Percentiles rank a stretch among this genome's conserved stretches.
Evolutionary conservation across 192 early-diverging fungal species (phyloP).

Genomic region (Radiomyces spectabilis): DNA sequence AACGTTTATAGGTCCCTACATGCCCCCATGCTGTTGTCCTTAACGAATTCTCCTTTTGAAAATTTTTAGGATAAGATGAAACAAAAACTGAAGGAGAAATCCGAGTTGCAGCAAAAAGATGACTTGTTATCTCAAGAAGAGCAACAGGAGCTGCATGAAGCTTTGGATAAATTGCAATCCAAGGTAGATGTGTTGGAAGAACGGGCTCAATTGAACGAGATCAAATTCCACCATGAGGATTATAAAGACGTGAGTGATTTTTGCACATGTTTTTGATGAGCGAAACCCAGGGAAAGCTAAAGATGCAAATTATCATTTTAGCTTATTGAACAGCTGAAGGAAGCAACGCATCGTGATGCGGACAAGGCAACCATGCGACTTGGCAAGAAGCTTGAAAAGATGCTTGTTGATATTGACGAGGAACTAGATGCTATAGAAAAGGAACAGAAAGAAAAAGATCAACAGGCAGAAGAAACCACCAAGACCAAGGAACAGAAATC

Average conservation of each 20-base stretch:
- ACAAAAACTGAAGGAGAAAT: slow-evolving; percentile 34
- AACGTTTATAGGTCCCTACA: not conserved
- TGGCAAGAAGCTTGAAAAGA: slow-evolving; percentile 62
- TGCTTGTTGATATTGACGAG: slow-evolving; percentile 61
- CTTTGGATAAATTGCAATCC: slow-evolving; percentile 36
- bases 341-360: slow-evolving; percentile 33
- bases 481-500: too few species aligned
- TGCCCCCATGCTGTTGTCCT: too few species aligned
- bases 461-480: too few species aligned
- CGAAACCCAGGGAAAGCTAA: not conserved
- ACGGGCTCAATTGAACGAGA: slow-evolving; percentile 43
- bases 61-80: slow-evolving; percentile 1
- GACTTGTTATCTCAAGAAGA: slow-evolving; percentile 45
- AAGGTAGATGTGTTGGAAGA: slow-evolving; percentile 48
- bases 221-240: slow-evolving; percentile 49
- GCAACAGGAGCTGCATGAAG: slow-evolving; percentile 41
- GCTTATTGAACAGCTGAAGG: slow-evolving; percentile 42
- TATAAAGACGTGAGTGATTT: slow-evolving; percentile 43
- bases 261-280: not conserved
- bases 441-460: slow-evolving; percentile 34
- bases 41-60: not conserved
- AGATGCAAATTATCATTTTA: not conserved
- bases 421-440: slow-evolving; percentile 39
- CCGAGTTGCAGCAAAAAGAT: too few species aligned
- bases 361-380: slow-evolving; percentile 44